These are phyloP conservation scores for Cryptococcus sp. DNA, from an alignment of 1,284 basidiomycete species.

Conservation along the genomic window DNA sequence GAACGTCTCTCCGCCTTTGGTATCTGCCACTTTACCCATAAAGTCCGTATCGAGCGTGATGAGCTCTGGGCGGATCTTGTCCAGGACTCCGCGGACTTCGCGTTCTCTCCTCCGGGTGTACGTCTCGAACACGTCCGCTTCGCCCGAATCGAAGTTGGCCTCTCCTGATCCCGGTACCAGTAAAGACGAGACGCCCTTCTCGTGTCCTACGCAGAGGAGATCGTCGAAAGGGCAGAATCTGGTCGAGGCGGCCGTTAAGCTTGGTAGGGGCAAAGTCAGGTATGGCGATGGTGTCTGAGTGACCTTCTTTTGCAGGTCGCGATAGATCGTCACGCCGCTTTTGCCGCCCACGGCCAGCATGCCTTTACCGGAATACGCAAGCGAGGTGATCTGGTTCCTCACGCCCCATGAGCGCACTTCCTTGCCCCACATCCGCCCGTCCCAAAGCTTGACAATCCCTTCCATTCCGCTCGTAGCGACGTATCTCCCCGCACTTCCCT, in stretches of 20 bases:
- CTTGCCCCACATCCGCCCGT: constrained; percentile 90
- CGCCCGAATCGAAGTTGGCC: constrained; percentile 88
- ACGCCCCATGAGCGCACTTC: constrained; percentile 78
- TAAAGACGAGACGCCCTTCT: constrained; percentile 74
- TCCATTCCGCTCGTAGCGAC: constrained; percentile 90
- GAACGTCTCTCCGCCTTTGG: constrained; percentile 60
- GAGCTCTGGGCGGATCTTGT: constrained; percentile 95
- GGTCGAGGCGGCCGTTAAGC: constrained; percentile 65
- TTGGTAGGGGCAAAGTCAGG: constrained; percentile 66
- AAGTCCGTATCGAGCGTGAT: constrained; percentile 88
- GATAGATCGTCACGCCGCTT: constrained; percentile 73
- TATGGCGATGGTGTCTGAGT: constrained; percentile 69
- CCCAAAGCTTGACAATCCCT: constrained; percentile 90
- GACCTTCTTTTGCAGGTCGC: constrained; percentile 21
- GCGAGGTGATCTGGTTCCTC: constrained; percentile 57
- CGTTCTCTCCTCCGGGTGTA: constrained; percentile 79
- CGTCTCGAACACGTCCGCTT: constrained; percentile 94
- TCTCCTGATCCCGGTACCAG: constrained; percentile 92
- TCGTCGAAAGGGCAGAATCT: constrained; percentile 90
- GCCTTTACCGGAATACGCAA: constrained; percentile 67
- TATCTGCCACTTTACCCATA: constrained; percentile 69
- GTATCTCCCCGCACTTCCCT: constrained; percentile 73
- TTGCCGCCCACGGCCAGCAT: constrained; percentile 79
- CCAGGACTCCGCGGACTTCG: constrained; percentile 85
- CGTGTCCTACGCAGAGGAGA: constrained; percentile 73